These are phyloP conservation scores for Spergularia azorica DNA, from an alignment of 179 eudicot genomes.

Conservation along the genomic window DNA sequence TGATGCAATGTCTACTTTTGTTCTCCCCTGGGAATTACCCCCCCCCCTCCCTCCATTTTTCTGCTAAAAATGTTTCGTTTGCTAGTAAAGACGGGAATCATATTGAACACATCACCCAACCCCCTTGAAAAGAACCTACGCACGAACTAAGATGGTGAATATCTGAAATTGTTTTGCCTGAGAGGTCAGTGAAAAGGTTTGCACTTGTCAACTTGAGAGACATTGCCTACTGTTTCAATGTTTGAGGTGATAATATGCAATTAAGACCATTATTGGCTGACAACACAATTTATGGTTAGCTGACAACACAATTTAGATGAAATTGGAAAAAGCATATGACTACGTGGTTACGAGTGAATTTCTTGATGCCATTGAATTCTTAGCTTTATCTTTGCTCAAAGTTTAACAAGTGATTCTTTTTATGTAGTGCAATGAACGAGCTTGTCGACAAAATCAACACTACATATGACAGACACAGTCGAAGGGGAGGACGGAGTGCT, in stretches of 20 bases:
- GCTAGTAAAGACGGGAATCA: too few species aligned
- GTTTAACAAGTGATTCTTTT: slow-evolving; percentile 4
- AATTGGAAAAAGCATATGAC: not conserved
- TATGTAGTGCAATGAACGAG: slow-evolving; percentile 86
- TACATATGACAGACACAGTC: slow-evolving; percentile 76
- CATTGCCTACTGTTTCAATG: not conserved
- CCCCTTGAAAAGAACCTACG: too few species aligned
- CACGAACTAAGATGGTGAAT: not conserved
- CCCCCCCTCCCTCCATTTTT: too few species aligned
- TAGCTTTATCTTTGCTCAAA: not conserved
- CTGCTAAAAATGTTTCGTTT: too few species aligned
- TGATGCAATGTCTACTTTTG: too few species aligned
- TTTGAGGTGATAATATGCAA: not conserved
- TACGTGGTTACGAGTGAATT: not conserved
- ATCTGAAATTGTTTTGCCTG: not conserved
- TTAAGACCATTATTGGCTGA: not conserved
- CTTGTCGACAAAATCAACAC: slow-evolving; percentile 85
- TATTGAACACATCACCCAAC: too few species aligned
- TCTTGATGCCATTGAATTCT: not conserved
- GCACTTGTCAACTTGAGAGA: not conserved
- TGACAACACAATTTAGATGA: not conserved
- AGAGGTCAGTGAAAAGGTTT: not conserved
- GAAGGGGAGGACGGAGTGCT: slow-evolving; percentile 87
- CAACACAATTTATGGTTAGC: not conserved
- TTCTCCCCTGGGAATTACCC: too few species aligned